Percentiles rank a stretch among this genome's conserved stretches.
Conservation (phyloP, 2,329 filamentous ascomycete genomes). For the Arachnomyces sp. region DNA sequence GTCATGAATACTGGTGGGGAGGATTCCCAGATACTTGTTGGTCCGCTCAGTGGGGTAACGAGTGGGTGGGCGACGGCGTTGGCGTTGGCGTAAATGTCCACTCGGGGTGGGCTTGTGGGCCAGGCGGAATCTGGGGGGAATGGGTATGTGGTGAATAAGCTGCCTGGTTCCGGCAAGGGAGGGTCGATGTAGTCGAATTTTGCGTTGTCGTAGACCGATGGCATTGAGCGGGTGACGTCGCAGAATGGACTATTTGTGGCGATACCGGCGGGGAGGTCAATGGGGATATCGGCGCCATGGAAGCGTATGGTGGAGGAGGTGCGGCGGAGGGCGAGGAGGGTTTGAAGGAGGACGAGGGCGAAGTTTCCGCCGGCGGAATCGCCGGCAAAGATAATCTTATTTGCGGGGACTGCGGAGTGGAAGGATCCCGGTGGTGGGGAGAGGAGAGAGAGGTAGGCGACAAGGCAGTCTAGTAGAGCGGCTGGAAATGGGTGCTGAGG, state of each 20-base stretch:
- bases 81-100: constrained; percentile 36
- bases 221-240: constrained; percentile 36
- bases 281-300: constrained; percentile 31
- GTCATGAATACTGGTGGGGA: constrained; percentile 36
- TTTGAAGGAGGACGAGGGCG: constrained; percentile 33
- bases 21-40: constrained; percentile 31
- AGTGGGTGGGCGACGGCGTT: constrained; percentile 33
- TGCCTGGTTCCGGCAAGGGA: constrained; percentile 18
- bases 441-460: constrained; percentile 41
- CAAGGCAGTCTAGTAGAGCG: constrained; percentile 39
- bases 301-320: constrained; percentile 28
- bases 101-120: constrained; percentile 35
- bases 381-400: constrained; percentile 39
- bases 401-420: constrained; percentile 35
- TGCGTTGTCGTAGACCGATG: constrained; percentile 30
- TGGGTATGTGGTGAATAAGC: constrained; percentile 18
- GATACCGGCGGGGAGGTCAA: constrained; percentile 36
- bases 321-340: constrained; percentile 35
- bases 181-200: constrained; percentile 34
- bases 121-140: constrained; percentile 31
- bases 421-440: constrained; percentile 36
- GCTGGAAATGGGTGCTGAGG: constrained; percentile 43
- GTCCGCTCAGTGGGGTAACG: constrained; percentile 31
- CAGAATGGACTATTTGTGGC: constrained; percentile 35
- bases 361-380: constrained; percentile 42